These are phyloP conservation scores for Anisodus acutangulus DNA, from an alignment of 257 asterid genomes.

Conservation along the genomic window DNA sequence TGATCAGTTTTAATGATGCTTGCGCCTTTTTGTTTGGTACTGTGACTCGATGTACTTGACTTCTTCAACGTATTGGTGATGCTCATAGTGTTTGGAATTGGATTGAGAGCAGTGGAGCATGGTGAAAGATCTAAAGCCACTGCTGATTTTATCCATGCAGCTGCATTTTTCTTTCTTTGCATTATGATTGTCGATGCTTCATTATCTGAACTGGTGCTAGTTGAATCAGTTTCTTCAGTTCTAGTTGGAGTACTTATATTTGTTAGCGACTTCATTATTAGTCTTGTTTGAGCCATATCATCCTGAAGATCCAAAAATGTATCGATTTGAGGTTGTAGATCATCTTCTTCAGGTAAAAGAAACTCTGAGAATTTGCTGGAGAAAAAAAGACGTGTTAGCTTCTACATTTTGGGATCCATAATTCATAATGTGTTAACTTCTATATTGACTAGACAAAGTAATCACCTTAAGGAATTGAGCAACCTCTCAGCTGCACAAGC, in stretches of 20 bases:
- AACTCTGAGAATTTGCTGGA: constrained; percentile 68
- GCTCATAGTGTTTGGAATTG: constrained; percentile 27
- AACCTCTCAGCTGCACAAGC: constrained; percentile 81
- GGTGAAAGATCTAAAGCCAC: constrained; percentile 67
- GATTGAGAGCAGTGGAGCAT: constrained; percentile 28
- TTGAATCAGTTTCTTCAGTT: constrained; percentile 46
- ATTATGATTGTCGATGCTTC: constrained; percentile 47
- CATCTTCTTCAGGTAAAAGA: constrained; percentile 53
- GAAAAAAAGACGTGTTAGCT: constrained; percentile 25
- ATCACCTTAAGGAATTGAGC: constrained; percentile 75
- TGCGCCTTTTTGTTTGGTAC: constrained; percentile 45
- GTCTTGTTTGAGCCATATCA: constrained; percentile 51
- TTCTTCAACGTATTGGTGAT: constrained; percentile 36
- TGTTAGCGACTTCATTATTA: constrained; percentile 60
- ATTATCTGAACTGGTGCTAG: constrained; percentile 43
- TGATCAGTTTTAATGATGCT: constrained; percentile 32
- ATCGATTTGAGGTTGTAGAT: constrained; percentile 57
- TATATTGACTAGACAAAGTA: background rate
- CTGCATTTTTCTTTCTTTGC: constrained; percentile 63
- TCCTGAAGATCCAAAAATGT: constrained; percentile 57
- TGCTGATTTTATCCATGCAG: constrained; percentile 68
- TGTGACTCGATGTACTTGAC: constrained; percentile 15
- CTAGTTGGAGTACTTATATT: constrained; percentile 46
- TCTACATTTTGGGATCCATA: background rate
- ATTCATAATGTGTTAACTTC: no score